These are phyloP conservation scores for Apiotrichum gracile DNA, from an alignment of 1,284 basidiomycete species.

Conservation along the genomic window DNA sequence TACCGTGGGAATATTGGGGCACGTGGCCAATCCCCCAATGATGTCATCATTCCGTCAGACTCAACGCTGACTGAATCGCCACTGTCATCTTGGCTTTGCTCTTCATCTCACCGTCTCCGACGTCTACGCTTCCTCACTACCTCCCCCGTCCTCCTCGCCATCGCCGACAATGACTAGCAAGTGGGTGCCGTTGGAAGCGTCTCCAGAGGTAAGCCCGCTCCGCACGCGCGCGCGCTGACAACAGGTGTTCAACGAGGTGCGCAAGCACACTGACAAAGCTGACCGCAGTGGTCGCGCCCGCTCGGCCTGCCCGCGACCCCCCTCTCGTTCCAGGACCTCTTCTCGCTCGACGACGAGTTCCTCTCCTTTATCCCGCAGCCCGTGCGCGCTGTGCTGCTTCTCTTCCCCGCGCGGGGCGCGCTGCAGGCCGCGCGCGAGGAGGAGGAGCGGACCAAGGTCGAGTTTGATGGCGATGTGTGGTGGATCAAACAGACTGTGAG, in stretches of 20 bases:
- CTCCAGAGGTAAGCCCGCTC: constrained; percentile 57
- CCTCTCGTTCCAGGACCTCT: constrained; percentile 70
- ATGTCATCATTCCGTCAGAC: too few species aligned
- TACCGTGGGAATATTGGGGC: constrained; percentile 7
- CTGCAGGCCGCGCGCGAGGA: constrained; percentile 54
- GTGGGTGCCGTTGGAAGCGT: constrained; percentile 73
- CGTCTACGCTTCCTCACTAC: too few species aligned
- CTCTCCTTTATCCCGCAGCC: constrained; percentile 63
- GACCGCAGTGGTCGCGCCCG: constrained; percentile 64
- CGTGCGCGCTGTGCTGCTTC: constrained; percentile 70
- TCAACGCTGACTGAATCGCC: background rate
- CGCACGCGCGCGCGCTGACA: background rate
- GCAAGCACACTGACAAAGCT: constrained; percentile 5
- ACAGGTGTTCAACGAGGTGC: constrained; percentile 46
- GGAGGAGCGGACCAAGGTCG: constrained; percentile 42
- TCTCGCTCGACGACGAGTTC: constrained; percentile 72
- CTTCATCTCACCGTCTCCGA: too few species aligned
- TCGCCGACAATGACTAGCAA: constrained; percentile 27
- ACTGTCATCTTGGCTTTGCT: background rate
- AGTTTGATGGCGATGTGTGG: constrained; percentile 40
- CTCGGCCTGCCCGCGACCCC: constrained; percentile 61
- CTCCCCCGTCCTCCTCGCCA: background rate
- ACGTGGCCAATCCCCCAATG: background rate
- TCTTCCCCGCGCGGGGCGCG: constrained; percentile 65
- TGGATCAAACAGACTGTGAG: constrained; percentile 51